phyloP scores from a whole-genome alignment of 2,329 filamentous ascomycete genomes.

The Hypoxylon sp. region DNA sequence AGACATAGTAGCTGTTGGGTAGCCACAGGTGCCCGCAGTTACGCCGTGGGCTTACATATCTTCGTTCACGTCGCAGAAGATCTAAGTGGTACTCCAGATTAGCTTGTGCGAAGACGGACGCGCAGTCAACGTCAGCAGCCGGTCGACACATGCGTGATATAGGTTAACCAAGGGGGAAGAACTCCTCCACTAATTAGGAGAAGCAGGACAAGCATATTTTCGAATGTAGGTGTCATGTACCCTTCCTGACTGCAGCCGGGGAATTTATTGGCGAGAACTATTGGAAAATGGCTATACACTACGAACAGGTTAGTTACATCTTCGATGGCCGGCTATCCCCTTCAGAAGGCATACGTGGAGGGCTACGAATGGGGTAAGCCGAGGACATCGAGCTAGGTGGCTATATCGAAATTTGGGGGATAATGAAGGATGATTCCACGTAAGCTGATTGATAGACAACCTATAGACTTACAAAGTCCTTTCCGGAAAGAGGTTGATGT shows the following conservation, averaged over 20 bases:
- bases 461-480: not conserved
- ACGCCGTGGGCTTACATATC: conserved; percentile 24
- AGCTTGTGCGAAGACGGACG: conserved; percentile 25
- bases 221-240: not conserved
- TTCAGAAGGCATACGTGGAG: not conserved
- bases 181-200: conserved; percentile 1
- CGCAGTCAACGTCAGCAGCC: conserved; percentile 3
- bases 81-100: conserved; percentile 38
- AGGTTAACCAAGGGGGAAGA: conserved; percentile 1
- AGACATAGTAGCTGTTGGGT: conserved; percentile 3
- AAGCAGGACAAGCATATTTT: not conserved
- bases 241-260: not conserved
- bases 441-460: conserved; percentile 7
- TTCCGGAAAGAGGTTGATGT: conserved; percentile 3
- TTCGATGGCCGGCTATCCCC: not conserved
- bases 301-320: conserved; percentile 16
- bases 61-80: not conserved
- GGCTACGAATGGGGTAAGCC: not conserved
- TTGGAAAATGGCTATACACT: conserved; percentile 7
- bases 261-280: conserved; percentile 27
- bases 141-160: conserved; percentile 12
- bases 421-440: conserved; percentile 9
- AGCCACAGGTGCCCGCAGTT: conserved; percentile 34
- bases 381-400: not conserved
- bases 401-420: not conserved